Conservation (phyloP, 805 yeast species). For the Sugiyamaella marilandica region DNA sequence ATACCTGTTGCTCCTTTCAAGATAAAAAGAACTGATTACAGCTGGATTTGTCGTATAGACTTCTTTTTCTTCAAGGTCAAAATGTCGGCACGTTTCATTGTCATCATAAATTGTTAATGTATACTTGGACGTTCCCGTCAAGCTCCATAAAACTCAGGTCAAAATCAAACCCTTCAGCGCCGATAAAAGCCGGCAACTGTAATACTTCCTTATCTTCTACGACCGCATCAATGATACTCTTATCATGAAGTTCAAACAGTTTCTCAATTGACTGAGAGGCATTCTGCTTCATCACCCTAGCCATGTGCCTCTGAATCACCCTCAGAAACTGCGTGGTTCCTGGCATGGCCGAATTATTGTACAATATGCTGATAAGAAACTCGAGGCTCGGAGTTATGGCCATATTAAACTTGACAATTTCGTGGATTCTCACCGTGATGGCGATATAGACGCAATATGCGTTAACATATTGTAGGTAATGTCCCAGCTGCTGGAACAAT, state of each 20-base stretch:
- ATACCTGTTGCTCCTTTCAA: no score
- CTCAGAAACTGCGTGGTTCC: constrained; percentile 4
- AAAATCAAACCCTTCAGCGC: constrained; percentile 1
- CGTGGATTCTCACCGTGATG: constrained; percentile 7
- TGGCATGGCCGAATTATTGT: constrained; percentile 5
- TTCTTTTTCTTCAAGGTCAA: no score
- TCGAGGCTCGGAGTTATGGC: constrained; percentile 7
- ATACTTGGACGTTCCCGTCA: constrained; percentile 5
- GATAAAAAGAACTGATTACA: no score
- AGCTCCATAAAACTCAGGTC: constrained; percentile 6
- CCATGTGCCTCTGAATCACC: constrained; percentile 6
- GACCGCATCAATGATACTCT: constrained; percentile 5
- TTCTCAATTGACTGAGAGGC: constrained; percentile 1
- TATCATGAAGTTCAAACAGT: constrained; percentile 4
- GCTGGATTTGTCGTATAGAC: no score
- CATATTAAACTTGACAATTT: constrained; percentile 1
- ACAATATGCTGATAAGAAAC: constrained; percentile 1
- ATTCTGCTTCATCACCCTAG: constrained; percentile 1
- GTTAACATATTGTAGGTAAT: constrained; percentile 1
- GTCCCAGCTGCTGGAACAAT: not conserved
- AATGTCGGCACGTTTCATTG: not conserved
- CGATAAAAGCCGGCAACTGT: constrained; percentile 7
- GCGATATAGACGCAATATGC: constrained; percentile 8
- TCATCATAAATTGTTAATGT: not conserved
- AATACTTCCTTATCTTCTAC: not conserved